These are phyloP conservation scores for Allium cepa DNA, from an alignment of 106 monocot species.

Conservation along the genomic window DNA sequence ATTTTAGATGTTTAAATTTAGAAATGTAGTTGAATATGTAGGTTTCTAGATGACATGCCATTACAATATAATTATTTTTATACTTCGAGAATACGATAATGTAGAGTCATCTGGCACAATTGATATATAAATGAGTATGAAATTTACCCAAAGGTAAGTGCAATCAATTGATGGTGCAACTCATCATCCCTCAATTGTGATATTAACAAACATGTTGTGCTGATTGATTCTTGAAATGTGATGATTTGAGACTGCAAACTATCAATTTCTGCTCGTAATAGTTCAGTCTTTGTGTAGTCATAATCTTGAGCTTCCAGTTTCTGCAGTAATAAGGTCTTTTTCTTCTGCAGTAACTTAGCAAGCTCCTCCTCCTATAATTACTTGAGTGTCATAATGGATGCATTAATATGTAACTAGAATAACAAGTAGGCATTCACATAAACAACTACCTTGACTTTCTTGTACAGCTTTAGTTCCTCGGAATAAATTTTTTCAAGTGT, in stretches of 20 bases:
- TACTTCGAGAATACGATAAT: too few species aligned
- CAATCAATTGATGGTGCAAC: constrained; percentile 60
- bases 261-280: constrained; percentile 42
- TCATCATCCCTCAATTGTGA: constrained; percentile 82
- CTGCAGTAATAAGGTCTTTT: constrained; percentile 34
- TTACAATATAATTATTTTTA: too few species aligned
- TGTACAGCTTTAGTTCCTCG: constrained; percentile 74
- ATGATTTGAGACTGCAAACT: constrained; percentile 46
- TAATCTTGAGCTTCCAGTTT: constrained; percentile 52
- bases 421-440: too few species aligned
- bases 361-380: constrained; percentile 62
- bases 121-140: background rate
- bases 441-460: constrained; percentile 64
- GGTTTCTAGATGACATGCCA: too few species aligned
- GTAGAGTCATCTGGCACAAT: too few species aligned
- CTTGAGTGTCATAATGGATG: background rate
- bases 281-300: constrained; percentile 35
- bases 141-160: constrained; percentile 57
- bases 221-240: constrained; percentile 67
- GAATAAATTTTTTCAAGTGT: constrained; percentile 67
- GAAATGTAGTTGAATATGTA: too few species aligned
- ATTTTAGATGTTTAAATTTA: too few species aligned
- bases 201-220: constrained; percentile 59
- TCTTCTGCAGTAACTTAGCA: constrained; percentile 40
- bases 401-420: too few species aligned